phyloP scores from a whole-genome alignment of 495 filamentous ascomycete genomes.

The Monascus purpureus region DNA sequence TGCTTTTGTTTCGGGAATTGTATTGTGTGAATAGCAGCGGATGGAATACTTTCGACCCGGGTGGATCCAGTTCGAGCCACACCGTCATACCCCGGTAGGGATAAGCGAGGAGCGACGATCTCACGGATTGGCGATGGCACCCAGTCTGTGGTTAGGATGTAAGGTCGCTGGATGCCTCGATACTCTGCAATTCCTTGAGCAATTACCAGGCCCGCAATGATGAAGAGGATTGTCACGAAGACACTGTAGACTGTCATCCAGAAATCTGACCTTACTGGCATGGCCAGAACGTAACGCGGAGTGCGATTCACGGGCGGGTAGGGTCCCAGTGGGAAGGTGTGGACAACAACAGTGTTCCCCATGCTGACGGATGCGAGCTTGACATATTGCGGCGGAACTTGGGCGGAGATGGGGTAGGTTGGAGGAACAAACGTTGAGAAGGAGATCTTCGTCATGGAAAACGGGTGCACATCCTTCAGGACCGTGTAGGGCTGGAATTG shows the following conservation, averaged over 20 bases:
- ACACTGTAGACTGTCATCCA: constrained; percentile 33
- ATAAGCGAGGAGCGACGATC: too few species aligned
- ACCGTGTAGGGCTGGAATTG: constrained; percentile 48
- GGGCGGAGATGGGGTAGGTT: constrained; percentile 26
- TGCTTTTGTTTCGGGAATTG: not conserved
- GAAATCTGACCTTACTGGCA: constrained; percentile 36
- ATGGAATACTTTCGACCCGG: not conserved
- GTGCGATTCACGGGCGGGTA: constrained; percentile 30
- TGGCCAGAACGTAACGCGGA: constrained; percentile 54
- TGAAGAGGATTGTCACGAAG: constrained; percentile 35
- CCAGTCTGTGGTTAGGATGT: constrained; percentile 33
- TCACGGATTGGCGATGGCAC: too few species aligned
- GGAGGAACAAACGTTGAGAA: constrained; percentile 63
- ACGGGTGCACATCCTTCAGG: constrained; percentile 61
- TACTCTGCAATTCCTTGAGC: constrained; percentile 56
- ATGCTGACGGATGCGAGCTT: constrained; percentile 78
- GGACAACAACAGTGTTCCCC: constrained; percentile 72
- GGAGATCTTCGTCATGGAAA: constrained; percentile 70
- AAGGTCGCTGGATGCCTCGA: constrained; percentile 43
- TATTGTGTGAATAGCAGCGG: not conserved
- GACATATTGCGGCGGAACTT: constrained; percentile 42
- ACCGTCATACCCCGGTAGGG: not conserved
- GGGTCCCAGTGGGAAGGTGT: constrained; percentile 62
- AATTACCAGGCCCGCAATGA: constrained; percentile 43
- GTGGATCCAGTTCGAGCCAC: not conserved